Evolutionary conservation across 2,329 filamentous ascomycete species (phyloP).

Genomic region (Neofusicoccum ribis): DNA sequence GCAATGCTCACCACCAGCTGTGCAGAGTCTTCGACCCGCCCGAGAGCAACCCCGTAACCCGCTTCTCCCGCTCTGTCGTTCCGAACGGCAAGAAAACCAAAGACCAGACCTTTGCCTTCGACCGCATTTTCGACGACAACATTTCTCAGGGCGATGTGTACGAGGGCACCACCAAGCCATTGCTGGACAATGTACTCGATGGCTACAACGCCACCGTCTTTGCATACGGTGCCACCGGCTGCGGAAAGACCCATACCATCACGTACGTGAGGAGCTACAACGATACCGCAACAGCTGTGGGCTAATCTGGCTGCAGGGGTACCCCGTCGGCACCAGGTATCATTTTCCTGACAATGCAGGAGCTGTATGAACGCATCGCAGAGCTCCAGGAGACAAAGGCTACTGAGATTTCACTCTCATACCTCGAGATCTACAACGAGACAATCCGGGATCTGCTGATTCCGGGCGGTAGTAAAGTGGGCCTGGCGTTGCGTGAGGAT

Average conservation of each 20-base stretch:
- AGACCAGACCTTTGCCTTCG: constrained; percentile 96
- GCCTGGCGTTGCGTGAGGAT: constrained; percentile 91
- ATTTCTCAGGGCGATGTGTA: constrained; percentile 91
- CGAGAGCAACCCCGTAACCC: constrained; percentile 88
- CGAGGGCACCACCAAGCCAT: constrained; percentile 81
- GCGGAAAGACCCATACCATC: constrained; percentile 98
- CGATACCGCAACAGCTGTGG: constrained; percentile 82
- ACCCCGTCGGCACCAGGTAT: constrained; percentile 92
- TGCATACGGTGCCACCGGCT: constrained; percentile 95
- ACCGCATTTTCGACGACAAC: constrained; percentile 95
- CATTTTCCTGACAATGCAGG: constrained; percentile 98
- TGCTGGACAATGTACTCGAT: constrained; percentile 94
- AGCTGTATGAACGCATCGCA: constrained; percentile 93
- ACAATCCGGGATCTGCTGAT: constrained; percentile 93
- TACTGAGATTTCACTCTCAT: constrained; percentile 88
- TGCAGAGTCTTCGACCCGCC: constrained; percentile 86
- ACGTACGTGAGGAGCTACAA: constrained; percentile 37
- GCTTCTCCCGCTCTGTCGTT: constrained; percentile 79
- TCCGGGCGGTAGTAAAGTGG: constrained; percentile 77
- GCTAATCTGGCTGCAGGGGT: constrained; percentile 48
- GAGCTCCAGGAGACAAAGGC: constrained; percentile 83
- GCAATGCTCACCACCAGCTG: constrained; percentile 42
- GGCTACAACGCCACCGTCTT: constrained; percentile 99
- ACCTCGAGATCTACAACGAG: constrained; percentile 98
- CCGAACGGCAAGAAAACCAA: constrained; percentile 85